Conservation (phyloP, 2,329 filamentous ascomycete species). For the Aureobasidium mangrovei region DNA sequence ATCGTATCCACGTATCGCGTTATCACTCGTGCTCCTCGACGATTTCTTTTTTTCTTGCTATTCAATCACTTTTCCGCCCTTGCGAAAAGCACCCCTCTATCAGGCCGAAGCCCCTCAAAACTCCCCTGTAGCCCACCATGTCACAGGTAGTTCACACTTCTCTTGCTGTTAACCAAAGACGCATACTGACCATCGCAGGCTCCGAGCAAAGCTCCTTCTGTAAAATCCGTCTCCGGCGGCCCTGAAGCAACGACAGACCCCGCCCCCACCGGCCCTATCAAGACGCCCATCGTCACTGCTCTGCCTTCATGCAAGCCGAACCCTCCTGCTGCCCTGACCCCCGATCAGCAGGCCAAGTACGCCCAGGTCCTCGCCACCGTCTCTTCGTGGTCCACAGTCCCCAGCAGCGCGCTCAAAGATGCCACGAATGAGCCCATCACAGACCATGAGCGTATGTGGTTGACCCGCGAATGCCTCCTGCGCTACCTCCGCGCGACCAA, state of each 20-base stretch:
- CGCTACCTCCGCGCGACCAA: conserved; percentile 91
- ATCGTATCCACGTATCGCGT: background rate
- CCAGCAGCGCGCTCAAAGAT: conserved; percentile 52
- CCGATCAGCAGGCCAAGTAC: conserved; percentile 78
- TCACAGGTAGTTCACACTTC: background rate
- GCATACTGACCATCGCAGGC: conserved; percentile 4
- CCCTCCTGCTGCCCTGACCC: conserved; percentile 52
- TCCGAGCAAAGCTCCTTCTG: conserved; percentile 15
- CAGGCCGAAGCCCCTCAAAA: background rate
- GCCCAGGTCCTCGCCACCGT: conserved; percentile 62
- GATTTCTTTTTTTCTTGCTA: background rate
- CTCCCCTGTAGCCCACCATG: background rate
- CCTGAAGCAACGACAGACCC: conserved; percentile 19
- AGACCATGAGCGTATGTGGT: conserved; percentile 76
- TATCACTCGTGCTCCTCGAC: background rate
- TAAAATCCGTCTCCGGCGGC: conserved; percentile 19
- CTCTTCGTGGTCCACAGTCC: conserved; percentile 62
- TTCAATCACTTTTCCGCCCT: background rate
- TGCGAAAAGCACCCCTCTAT: conserved; percentile 2
- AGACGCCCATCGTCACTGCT: conserved; percentile 26
- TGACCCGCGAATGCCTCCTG: conserved; percentile 84
- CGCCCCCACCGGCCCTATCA: conserved; percentile 22
- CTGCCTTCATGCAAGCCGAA: conserved; percentile 48
- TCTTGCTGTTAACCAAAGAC: background rate
- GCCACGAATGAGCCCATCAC: conserved; percentile 55